Evolutionary conservation across 202 grass and related monocot genomes (phyloP), one percentile per base, ranked within the genome.

Genomic region (Bolboschoenoplectus hybrid): DNA sequence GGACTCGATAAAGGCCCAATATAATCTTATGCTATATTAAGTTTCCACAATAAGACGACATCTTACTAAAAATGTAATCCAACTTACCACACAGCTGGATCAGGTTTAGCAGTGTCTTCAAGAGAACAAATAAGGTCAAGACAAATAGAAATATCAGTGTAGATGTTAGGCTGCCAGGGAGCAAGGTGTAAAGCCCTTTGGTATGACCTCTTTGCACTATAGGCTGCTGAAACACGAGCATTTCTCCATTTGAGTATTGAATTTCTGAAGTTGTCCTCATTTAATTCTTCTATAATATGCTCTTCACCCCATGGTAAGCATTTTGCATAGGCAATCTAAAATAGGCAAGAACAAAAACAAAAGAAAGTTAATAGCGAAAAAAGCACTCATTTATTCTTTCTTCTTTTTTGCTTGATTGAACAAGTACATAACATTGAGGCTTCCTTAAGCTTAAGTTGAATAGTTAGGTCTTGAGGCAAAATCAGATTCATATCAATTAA

Each of bases 151-250:
- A 86, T 88, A 89, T 98, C 96, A 85, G 85, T 86, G 71, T 98
- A 94, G 67, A 95, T 91, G 90, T 98, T 98, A 86, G 96, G 90
- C 87, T 95, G 88, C 96, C 96, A 98, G 7, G 96, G 93, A 74
- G 91, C 83, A 63, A 98, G 89, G 83, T 89, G 87, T 81, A 98
- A 89, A 83, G 91, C 93, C 40, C 90, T 86, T 89, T 95, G 91
- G 82, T 98, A 98, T 34, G 93, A 95, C 56, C 80, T 79, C 69
- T 92, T 95, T 85, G 93, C 93, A 87, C 82, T 85, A 85, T 77
- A 89, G 82, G 91, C 93, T 80, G 91, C 90, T 16, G 65, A 86
- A 74, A 91, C 47, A 63, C 93, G 68, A 82, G 85, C 62, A 87
- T 91, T 89, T 90, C 80, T 98, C 96, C 96, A 98, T 63, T 84